These are phyloP conservation scores for Sugiyamaella mastotermitis DNA, from an alignment of 805 yeast species.

Conservation along the genomic window DNA sequence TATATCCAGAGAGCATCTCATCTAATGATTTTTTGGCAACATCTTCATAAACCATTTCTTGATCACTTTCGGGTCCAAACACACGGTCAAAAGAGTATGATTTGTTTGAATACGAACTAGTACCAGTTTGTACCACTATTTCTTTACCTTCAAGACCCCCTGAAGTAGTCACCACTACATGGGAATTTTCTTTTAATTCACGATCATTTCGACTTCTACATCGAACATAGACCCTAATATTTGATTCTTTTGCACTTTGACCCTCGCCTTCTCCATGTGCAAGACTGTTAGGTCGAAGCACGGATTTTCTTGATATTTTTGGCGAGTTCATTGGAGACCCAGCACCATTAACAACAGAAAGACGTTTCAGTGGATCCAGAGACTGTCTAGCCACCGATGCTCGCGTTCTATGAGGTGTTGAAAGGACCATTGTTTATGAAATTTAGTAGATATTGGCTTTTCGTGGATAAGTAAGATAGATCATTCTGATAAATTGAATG, in stretches of 20 bases:
- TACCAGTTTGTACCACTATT: conserved; percentile 41
- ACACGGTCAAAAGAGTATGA: conserved; percentile 73
- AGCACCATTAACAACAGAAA: too few relatives aligned
- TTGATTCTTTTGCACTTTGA: conserved; percentile 30
- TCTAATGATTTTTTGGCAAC: conserved; percentile 59
- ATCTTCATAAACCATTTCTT: conserved; percentile 54
- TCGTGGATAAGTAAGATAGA: too few relatives aligned
- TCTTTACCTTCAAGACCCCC: conserved; percentile 38
- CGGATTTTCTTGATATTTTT: too few relatives aligned
- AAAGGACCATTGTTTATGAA: too few relatives aligned
- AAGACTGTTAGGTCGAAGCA: too few relatives aligned
- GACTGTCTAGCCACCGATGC: too few relatives aligned
- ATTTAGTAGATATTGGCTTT: too few relatives aligned
- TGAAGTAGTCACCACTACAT: conserved; percentile 53
- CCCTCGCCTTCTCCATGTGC: too few relatives aligned
- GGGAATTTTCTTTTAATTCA: conserved; percentile 51
- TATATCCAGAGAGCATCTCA: conserved; percentile 70
- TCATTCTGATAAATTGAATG: too few relatives aligned
- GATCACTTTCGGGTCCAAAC: conserved; percentile 78
- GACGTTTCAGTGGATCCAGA: too few relatives aligned
- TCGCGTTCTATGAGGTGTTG: too few relatives aligned
- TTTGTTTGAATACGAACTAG: conserved; percentile 29
- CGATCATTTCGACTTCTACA: conserved; percentile 56
- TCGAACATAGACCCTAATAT: conserved; percentile 58
- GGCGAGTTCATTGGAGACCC: too few relatives aligned